phyloP scores from a whole-genome alignment of 208 protist genomes.

The Acanthamoeba castellanii region DNA sequence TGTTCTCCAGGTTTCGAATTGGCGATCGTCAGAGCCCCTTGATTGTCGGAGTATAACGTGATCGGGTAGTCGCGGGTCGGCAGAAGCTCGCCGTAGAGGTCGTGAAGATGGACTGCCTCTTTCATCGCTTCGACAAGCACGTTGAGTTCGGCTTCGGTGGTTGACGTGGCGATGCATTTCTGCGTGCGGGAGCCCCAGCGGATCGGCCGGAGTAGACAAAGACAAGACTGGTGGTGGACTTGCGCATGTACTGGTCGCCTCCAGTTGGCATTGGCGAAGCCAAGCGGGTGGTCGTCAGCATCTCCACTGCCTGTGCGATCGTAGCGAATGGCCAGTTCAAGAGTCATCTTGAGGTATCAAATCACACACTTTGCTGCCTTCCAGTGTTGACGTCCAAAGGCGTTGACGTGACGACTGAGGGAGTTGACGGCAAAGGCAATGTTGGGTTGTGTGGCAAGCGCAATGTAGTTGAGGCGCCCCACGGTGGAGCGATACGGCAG shows the following conservation, averaged over 20 bases:
- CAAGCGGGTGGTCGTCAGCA: background rate
- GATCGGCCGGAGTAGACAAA: background rate
- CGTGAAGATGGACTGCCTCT: background rate
- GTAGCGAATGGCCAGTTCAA: background rate
- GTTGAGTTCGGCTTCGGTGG: background rate
- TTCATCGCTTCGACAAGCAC: background rate
- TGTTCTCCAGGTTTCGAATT: background rate
- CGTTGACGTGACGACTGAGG: background rate
- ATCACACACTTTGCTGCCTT: background rate
- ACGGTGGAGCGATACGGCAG: background rate
- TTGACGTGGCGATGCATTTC: background rate
- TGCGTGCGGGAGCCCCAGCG: background rate
- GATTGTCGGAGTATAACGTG: background rate
- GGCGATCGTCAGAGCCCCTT: background rate
- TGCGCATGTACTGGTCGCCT: background rate
- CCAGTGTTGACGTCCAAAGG: background rate
- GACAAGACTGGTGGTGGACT: background rate
- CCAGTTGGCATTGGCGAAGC: background rate
- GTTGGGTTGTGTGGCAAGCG: background rate
- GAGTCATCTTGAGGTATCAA: background rate
- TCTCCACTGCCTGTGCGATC: too few species aligned
- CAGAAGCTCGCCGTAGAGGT: background rate
- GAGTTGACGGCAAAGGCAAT: background rate
- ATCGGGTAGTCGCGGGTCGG: background rate
- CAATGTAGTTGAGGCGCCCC: background rate